phyloP scores from a whole-genome alignment of 345 rosid genomes.

The Aquilaria sinensis region DNA sequence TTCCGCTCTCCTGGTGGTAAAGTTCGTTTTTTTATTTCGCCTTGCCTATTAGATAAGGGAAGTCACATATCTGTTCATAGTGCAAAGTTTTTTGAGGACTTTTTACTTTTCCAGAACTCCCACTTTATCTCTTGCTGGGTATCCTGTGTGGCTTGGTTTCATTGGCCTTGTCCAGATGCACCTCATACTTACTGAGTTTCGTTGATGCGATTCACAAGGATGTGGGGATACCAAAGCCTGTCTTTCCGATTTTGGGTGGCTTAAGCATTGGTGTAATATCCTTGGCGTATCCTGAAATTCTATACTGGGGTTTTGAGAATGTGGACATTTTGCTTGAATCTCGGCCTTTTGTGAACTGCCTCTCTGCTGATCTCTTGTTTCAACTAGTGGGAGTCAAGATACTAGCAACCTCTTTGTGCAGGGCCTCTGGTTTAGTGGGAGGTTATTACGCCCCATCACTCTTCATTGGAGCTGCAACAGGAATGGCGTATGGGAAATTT shows the following conservation, averaged over 20 bases:
- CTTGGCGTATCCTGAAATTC: slow-evolving; percentile 81
- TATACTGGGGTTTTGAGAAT: slow-evolving; percentile 95
- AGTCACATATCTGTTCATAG: too few species aligned
- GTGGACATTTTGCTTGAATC: slow-evolving; percentile 86
- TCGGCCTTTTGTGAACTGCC: slow-evolving; percentile 71
- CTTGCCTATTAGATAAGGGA: background rate
- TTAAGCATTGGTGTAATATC: slow-evolving; percentile 62
- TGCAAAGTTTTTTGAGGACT: background rate
- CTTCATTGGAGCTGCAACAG: slow-evolving; percentile 94
- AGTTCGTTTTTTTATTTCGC: slow-evolving; percentile 4
- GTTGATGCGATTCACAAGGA: slow-evolving; percentile 52
- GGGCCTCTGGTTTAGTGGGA: slow-evolving; percentile 93
- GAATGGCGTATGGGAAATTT: slow-evolving; percentile 90
- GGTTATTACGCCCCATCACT: slow-evolving; percentile 96
- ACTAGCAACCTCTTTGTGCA: slow-evolving; percentile 73
- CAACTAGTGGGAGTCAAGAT: slow-evolving; percentile 85
- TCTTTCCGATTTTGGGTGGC: slow-evolving; percentile 72
- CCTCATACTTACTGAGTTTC: slow-evolving; percentile 50
- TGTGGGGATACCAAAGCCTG: slow-evolving; percentile 62
- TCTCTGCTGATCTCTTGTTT: slow-evolving; percentile 67
- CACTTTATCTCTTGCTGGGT: slow-evolving; percentile 82
- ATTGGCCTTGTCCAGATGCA: slow-evolving; percentile 62
- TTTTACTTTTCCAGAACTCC: slow-evolving; percentile 61
- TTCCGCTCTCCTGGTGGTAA: slow-evolving; percentile 88
- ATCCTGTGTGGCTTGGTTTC: slow-evolving; percentile 76